Conservation (phyloP, 768 basidiomycete species). For the Suillus tomentosus region DNA sequence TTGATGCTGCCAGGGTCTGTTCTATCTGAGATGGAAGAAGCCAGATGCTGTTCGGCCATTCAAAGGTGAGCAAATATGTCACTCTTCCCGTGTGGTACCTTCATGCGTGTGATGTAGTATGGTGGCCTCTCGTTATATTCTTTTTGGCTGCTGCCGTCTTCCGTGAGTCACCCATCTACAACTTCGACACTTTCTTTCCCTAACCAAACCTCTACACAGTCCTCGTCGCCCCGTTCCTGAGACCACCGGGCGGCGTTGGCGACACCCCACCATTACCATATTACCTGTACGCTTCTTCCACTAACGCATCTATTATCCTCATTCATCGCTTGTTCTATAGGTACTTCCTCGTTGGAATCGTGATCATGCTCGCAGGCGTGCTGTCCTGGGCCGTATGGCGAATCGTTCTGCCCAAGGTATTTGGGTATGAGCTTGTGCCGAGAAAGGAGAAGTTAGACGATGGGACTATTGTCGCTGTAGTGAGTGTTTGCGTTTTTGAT, state of each 20-base stretch:
- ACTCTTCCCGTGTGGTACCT: background rate
- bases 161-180: constrained; percentile 36
- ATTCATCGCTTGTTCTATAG: constrained; percentile 23
- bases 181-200: background rate
- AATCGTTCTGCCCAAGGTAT: constrained; percentile 47
- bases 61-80: constrained; percentile 40
- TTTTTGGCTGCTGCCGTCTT: constrained; percentile 54
- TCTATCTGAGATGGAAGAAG: constrained; percentile 55
- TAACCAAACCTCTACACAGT: constrained; percentile 33
- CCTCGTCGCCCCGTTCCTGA: constrained; percentile 56
- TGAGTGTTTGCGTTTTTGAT: constrained; percentile 29
- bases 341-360: constrained; percentile 57
- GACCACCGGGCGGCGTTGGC: constrained; percentile 53
- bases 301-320: background rate
- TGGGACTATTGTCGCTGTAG: constrained; percentile 55
- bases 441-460: constrained; percentile 50
- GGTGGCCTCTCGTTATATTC: constrained; percentile 56
- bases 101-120: constrained; percentile 37
- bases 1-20: constrained; percentile 43
- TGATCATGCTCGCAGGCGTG: constrained; percentile 45
- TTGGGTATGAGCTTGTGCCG: constrained; percentile 49
- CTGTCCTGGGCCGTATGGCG: constrained; percentile 60
- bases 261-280: constrained; percentile 64
- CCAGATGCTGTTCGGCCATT: constrained; percentile 52
- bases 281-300: constrained; percentile 40